phyloP scores from a whole-genome alignment of 805 yeast genomes.

The Kuraishia capsulata region DNA sequence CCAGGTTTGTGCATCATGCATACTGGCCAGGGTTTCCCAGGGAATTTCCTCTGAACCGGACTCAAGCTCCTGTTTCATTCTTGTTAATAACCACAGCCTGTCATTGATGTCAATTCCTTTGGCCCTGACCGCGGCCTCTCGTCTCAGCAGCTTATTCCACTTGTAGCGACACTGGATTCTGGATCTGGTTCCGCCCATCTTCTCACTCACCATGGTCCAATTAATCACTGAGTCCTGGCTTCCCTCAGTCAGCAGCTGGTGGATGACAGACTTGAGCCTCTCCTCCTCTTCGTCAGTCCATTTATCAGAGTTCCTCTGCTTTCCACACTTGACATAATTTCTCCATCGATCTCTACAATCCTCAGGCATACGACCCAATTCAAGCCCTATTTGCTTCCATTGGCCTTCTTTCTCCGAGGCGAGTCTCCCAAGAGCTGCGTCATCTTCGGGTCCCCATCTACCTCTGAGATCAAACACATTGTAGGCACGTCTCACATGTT shows the following conservation, averaged over 20 bases:
- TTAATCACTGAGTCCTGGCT: conserved; percentile 44
- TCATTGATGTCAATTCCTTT: conserved; percentile 36
- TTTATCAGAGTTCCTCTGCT: conserved; percentile 61
- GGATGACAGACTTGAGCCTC: conserved; percentile 44
- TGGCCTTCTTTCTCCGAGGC: conserved; percentile 67
- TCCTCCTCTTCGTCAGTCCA: conserved; percentile 76
- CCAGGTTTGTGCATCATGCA: conserved; percentile 40
- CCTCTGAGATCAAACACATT: conserved; percentile 85
- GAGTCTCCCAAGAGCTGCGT: conserved; percentile 50
- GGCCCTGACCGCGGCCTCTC: conserved; percentile 40
- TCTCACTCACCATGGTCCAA: conserved; percentile 88
- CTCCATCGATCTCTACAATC: conserved; percentile 97
- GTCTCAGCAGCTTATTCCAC: conserved; percentile 75
- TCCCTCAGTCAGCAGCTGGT: conserved; percentile 31
- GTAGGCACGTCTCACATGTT: conserved; percentile 84
- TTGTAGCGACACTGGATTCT: conserved; percentile 93
- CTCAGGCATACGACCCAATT: conserved; percentile 90
- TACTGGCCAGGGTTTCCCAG: conserved; percentile 45
- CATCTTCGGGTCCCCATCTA: conserved; percentile 84
- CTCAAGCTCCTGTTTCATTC: conserved; percentile 33
- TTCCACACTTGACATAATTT: conserved; percentile 89
- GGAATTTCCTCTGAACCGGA: conserved; percentile 33
- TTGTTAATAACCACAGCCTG: conserved; percentile 37
- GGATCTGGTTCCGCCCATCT: conserved; percentile 82
- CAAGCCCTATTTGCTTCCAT: conserved; percentile 80